Evolutionary conservation across 805 yeast genomes (phyloP), one percentile per base, ranked within the genome.

Genomic region (Yarrowia sp.): DNA sequence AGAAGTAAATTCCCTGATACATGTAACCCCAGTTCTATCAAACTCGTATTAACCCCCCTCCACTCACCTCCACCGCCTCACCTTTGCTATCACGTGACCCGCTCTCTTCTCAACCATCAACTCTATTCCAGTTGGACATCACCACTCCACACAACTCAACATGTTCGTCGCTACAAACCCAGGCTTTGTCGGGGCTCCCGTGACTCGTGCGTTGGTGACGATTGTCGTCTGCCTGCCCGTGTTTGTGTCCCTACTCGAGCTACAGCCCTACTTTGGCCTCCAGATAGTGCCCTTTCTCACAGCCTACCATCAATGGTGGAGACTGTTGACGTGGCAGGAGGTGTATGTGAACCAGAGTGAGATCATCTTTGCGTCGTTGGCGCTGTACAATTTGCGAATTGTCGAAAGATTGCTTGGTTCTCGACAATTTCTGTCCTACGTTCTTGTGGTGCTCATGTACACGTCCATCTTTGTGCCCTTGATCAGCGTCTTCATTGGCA

Each of bases 391-490:
- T 49, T 73, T 79, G 52, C 74, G 84, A 9, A 76, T 72, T 19
- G 69, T 82, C 16, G 84, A 82, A 64, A 74, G 84, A 63, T 67
- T 80, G 38, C 72, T 76, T 16, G 82, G 82, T 3, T 74, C 82
- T 3, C 75, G 77, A 32, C 79, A 78, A 68, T 82, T 73, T 69
- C 72, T 78, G 67, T 77, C 78, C 11, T 69, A 71, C 56, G 45
- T 77, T 7, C 46, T 74, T 8, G 70, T 77, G n/a, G 69, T 75
- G n/a, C 70, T 65, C 26, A 42, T 49, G 26, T 58, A 72, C 59
- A 69, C 74, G 22, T 53, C 71, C 40, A 8, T 76, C 5, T 32
- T 71, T 9, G 72, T 72, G 7, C 78, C 78, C 10, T 41, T 65
- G 52, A 41, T 41, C 42, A 26, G 61, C 43, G 56, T 48, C 40